phyloP scores from a whole-genome alignment of 495 filamentous ascomycete species.

The Entonaema liquescens region DNA sequence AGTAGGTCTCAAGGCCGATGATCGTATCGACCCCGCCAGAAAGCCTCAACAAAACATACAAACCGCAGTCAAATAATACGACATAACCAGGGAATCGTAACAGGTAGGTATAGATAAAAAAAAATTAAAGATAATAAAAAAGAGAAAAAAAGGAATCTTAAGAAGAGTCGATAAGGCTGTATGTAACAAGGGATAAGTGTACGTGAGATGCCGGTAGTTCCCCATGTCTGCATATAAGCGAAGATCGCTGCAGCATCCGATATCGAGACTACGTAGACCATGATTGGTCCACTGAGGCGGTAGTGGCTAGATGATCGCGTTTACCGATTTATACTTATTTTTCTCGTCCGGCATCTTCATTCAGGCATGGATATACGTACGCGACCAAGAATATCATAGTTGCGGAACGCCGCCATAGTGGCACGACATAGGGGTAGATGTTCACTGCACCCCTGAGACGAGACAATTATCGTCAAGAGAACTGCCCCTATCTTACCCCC shows the following conservation, averaged over 20 bases:
- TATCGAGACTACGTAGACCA: background rate
- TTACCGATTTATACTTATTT: background rate
- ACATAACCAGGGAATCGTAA: background rate
- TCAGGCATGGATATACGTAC: background rate
- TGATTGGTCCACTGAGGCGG: constrained; percentile 9
- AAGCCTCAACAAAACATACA: background rate
- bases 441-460: background rate
- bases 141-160: background rate
- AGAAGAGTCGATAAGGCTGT: background rate
- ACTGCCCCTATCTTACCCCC: background rate
- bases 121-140: too few species aligned
- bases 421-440: background rate
- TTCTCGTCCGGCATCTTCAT: background rate
- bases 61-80: background rate
- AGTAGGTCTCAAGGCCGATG: background rate
- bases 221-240: constrained; percentile 26
- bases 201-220: constrained; percentile 29
- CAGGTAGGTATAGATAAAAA: too few species aligned
- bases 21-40: background rate
- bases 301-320: background rate
- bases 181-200: background rate
- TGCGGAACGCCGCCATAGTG: background rate
- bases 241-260: constrained; percentile 14
- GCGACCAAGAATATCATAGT: background rate
- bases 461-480: background rate